Evolutionary conservation across 1,284 basidiomycete genomes (phyloP).

Genomic region (Naganishia sp.): DNA sequence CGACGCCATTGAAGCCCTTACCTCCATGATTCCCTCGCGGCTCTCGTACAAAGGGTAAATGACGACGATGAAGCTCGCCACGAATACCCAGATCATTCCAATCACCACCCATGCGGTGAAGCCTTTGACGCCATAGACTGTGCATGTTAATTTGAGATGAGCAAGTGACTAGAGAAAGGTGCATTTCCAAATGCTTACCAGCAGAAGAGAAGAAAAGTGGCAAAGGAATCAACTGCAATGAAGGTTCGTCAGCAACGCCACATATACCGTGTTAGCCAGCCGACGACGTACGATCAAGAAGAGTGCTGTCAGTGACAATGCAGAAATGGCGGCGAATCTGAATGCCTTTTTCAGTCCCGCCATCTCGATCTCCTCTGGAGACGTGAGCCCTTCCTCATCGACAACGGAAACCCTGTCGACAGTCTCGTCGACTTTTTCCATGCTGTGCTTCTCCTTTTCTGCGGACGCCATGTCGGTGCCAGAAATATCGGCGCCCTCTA

Average conservation of each 20-base stretch:
- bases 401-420: conserved; percentile 4
- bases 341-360: conserved; percentile 68
- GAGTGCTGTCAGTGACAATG: conserved; percentile 59
- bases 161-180: not conserved
- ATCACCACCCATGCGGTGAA: conserved; percentile 66
- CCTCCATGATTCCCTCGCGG: conserved; percentile 22
- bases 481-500: conserved; percentile 34
- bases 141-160: too few relatives aligned
- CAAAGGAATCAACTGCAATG: conserved; percentile 73
- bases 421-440: conserved; percentile 38
- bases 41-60: conserved; percentile 79
- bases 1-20: not conserved
- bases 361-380: conserved; percentile 57
- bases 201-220: conserved; percentile 79
- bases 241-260: conserved; percentile 44
- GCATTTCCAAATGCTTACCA: conserved; percentile 27
- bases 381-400: conserved; percentile 23
- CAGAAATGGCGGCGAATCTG: conserved; percentile 71
- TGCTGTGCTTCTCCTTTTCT: conserved; percentile 57
- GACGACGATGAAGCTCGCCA: conserved; percentile 71
- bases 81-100: conserved; percentile 80
- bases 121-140: conserved; percentile 66
- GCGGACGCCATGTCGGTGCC: conserved; percentile 39
- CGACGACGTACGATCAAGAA: conserved; percentile 57
- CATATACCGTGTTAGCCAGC: not conserved